Evolutionary conservation across 805 yeast species (phyloP).

Genomic region (Nakazawaea populi): DNA sequence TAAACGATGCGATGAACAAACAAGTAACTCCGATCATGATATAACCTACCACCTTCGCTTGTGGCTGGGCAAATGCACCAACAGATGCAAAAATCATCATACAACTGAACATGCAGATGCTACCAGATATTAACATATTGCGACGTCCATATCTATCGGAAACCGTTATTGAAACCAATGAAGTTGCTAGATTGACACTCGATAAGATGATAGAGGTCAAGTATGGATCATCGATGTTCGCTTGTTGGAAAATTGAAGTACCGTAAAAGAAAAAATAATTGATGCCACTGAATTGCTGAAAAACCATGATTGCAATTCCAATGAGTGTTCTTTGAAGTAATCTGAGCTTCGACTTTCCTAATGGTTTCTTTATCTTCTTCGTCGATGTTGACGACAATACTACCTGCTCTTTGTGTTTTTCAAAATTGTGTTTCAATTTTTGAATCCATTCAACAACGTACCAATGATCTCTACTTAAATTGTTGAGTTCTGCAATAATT

Average conservation of each 20-base stretch:
- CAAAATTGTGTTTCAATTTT: constrained; percentile 5
- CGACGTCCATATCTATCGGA: constrained; percentile 46
- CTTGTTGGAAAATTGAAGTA: constrained; percentile 45
- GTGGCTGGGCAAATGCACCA: constrained; percentile 38
- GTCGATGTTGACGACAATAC: not conserved
- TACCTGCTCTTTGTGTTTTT: not conserved
- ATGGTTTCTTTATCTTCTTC: not conserved
- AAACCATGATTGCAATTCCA: constrained; percentile 22
- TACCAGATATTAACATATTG: constrained; percentile 39
- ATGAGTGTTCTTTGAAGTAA: constrained; percentile 21
- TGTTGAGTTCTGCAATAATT: constrained; percentile 6
- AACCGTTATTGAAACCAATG: constrained; percentile 39
- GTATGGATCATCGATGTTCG: constrained; percentile 50
- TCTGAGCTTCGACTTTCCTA: constrained; percentile 21
- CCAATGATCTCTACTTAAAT: constrained; percentile 13
- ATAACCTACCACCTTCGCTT: constrained; percentile 33
- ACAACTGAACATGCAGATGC: constrained; percentile 40
- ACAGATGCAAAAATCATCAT: constrained; percentile 53
- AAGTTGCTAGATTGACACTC: constrained; percentile 46
- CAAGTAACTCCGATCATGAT: constrained; percentile 56
- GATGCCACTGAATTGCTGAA: constrained; percentile 55
- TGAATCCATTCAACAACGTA: constrained; percentile 11
- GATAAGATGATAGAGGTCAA: constrained; percentile 51
- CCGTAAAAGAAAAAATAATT: constrained; percentile 67
- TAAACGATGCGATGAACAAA: constrained; percentile 56